phyloP scores from a whole-genome alignment of 257 asterid genomes.

The Apocynum venetum region DNA sequence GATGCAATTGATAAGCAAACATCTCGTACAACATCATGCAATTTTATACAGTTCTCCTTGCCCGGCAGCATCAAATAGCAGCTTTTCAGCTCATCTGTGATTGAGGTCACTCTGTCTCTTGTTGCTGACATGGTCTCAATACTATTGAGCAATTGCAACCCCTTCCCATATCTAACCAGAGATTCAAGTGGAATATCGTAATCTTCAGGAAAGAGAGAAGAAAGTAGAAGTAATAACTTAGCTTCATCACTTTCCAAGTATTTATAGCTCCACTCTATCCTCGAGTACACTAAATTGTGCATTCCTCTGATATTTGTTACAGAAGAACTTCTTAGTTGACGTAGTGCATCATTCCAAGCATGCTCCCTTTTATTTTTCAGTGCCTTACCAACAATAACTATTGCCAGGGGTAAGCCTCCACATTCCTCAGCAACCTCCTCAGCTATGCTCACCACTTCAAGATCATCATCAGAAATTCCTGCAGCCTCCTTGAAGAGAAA shows the following conservation, averaged over 20 bases:
- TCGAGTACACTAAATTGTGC: conserved; percentile 9
- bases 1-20: conserved; percentile 12
- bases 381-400: too few relatives aligned
- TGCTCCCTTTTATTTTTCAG: too few relatives aligned
- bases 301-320: conserved; percentile 9
- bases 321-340: not conserved
- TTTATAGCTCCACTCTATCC: conserved; percentile 20
- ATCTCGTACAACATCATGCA: conserved; percentile 21
- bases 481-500: too few relatives aligned
- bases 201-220: conserved; percentile 18
- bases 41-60: not conserved
- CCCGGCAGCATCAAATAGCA: conserved; percentile 6
- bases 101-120: conserved; percentile 9
- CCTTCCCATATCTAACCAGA: conserved; percentile 16
- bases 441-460: too few relatives aligned
- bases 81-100: conserved; percentile 4
- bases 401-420: too few relatives aligned
- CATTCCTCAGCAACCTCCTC: too few relatives aligned
- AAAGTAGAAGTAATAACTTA: conserved; percentile 16
- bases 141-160: not conserved
- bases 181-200: not conserved
- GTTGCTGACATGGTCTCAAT: not conserved
- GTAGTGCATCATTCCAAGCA: too few relatives aligned
- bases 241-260: conserved; percentile 15
- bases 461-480: too few relatives aligned